These are phyloP conservation scores for Fraxinus angustifolia DNA, from an alignment of 305 asterid genomes.

Conservation along the genomic window DNA sequence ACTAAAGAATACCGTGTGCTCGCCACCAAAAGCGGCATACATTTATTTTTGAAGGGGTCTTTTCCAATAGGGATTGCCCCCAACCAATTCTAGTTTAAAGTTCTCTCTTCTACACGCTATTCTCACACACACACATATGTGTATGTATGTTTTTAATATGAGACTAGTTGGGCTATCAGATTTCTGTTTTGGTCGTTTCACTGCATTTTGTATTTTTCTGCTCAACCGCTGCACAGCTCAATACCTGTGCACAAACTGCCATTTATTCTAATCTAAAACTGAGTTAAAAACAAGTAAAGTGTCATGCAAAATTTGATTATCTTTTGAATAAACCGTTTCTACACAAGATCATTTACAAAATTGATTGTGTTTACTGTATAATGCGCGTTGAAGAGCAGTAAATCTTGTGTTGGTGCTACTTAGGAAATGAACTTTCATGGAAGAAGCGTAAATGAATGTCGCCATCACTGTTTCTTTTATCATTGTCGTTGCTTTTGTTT, in stretches of 20 bases:
- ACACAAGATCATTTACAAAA: not conserved
- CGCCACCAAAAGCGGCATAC: slow-evolving; percentile 29
- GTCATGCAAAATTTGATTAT: not conserved
- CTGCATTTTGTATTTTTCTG: no score
- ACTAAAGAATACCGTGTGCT: slow-evolving; percentile 38
- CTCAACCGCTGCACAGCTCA: no score
- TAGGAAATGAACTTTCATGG: not conserved
- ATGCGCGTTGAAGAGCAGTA: not conserved
- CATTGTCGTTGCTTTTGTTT: not conserved
- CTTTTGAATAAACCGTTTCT: not conserved
- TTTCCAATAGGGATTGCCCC: not conserved
- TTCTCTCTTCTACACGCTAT: not conserved
- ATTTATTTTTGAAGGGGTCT: slow-evolving; percentile 24
- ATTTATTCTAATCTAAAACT: no score
- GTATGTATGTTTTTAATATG: no score
- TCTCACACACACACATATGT: no score
- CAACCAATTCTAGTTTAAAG: not conserved
- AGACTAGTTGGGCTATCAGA: no score
- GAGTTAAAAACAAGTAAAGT: no score
- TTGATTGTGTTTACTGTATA: not conserved
- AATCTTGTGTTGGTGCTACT: not conserved
- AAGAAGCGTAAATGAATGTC: not conserved
- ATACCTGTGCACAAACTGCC: no score
- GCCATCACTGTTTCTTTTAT: not conserved
- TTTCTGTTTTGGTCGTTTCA: no score